A percentile compares a stretch with the other conserved stretches of the same genome.
Evolutionary conservation across 2,329 filamentous ascomycete species (phyloP).

Genomic region (Biscogniauxia sp.): DNA sequence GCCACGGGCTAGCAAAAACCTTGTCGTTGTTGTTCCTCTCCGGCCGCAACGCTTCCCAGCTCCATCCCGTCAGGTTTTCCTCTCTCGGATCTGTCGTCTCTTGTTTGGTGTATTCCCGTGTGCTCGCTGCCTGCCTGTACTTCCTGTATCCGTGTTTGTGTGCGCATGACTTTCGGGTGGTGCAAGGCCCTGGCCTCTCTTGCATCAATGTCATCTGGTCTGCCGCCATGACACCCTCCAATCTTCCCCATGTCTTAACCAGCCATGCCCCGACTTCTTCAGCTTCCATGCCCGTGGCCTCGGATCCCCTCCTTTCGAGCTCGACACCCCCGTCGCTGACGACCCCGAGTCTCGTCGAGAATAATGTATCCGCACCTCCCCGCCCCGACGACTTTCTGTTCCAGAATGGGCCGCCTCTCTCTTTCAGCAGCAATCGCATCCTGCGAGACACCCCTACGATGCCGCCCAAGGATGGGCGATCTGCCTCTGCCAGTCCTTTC

Average conservation of each 20-base stretch:
- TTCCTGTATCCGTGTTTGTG: constrained; percentile 6
- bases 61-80: background rate
- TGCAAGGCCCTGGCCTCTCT: constrained; percentile 16
- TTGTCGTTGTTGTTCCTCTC: background rate
- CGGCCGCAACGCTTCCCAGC: background rate
- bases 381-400: constrained; percentile 8
- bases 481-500: constrained; percentile 35
- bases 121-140: constrained; percentile 3
- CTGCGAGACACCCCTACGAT: constrained; percentile 13
- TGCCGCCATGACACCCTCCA: constrained; percentile 24
- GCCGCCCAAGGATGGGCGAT: constrained; percentile 19
- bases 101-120: constrained; percentile 2
- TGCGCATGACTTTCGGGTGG: constrained; percentile 7
- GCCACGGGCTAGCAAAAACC: constrained; percentile 17
- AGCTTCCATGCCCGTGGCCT: constrained; percentile 10
- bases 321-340: constrained; percentile 5
- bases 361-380: constrained; percentile 2
- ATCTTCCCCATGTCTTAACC: constrained; percentile 6
- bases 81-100: background rate
- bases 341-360: constrained; percentile 10
- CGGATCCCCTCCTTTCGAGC: constrained; percentile 11
- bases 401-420: constrained; percentile 13
- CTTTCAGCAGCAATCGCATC: constrained; percentile 7
- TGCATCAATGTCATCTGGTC: constrained; percentile 13
- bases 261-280: constrained; percentile 7